Percentiles rank a stretch among this genome's conserved stretches.
Conservation (phyloP, 257 asterid genomes). For the Fraxinus excelsior region DNA sequence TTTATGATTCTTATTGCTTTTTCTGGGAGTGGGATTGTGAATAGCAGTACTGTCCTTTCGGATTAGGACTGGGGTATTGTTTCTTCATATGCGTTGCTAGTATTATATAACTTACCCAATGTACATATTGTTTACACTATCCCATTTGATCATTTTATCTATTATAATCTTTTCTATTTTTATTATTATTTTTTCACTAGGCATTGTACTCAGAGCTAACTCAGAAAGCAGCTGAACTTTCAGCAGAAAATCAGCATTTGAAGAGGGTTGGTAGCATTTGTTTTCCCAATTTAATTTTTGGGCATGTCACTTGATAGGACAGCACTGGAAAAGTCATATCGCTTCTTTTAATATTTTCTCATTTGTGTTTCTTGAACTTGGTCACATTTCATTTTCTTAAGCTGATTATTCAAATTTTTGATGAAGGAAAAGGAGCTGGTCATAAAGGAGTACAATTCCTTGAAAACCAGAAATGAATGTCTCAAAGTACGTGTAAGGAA, state of each 20-base stretch:
- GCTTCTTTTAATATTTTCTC: neutral
- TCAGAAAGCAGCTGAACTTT: slow-evolving; percentile 43
- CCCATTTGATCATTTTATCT: neutral
- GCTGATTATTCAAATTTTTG: slow-evolving; percentile 11
- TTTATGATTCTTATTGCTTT: neutral
- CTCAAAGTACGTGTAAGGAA: slow-evolving; percentile 50
- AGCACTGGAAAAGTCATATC: neutral
- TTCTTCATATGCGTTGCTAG: neutral
- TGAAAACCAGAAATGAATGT: slow-evolving; percentile 43
- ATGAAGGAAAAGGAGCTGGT: slow-evolving; percentile 66
- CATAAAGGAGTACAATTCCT: slow-evolving; percentile 32
- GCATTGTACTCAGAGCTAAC: slow-evolving; percentile 54
- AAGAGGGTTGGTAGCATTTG: slow-evolving; percentile 45
- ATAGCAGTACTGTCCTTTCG: neutral
- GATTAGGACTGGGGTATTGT: neutral
- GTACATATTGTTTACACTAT: neutral
- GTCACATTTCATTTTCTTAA: neutral
- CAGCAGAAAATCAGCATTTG: slow-evolving; percentile 53
- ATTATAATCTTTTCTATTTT: neutral
- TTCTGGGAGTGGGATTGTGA: neutral
- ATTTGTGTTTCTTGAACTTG: neutral
- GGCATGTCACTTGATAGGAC: neutral
- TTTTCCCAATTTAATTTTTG: neutral
- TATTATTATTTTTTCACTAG: slow-evolving; percentile 30
- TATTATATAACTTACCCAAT: neutral